Conservation (phyloP, 306 rosid species). For the Rosa chinensis region DNA sequence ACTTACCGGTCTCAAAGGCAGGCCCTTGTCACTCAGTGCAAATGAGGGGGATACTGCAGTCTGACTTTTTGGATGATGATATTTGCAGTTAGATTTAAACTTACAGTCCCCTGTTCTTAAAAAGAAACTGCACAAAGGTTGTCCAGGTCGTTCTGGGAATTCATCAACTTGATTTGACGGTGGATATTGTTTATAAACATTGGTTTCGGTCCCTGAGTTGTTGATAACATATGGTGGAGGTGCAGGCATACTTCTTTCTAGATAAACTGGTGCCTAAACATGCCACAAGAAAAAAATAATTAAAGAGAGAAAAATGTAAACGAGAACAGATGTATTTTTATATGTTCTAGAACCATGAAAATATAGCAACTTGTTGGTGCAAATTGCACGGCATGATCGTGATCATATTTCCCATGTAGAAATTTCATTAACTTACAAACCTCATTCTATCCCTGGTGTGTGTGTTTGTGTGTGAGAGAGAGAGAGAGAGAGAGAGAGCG, state of each 20-base stretch:
- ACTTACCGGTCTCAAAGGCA: constrained; percentile 95
- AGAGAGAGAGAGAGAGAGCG: neutral
- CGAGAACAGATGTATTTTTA: neutral
- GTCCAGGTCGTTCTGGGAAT: constrained; percentile 90
- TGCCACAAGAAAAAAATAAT: constrained; percentile 28
- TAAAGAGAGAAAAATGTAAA: neutral
- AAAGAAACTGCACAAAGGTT: constrained; percentile 85
- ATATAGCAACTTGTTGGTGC: neutral
- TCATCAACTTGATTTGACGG: constrained; percentile 52
- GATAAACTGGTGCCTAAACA: constrained; percentile 68
- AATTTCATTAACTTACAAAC: neutral
- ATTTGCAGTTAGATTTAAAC: constrained; percentile 78
- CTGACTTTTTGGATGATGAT: constrained; percentile 84
- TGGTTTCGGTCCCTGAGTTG: constrained; percentile 53
- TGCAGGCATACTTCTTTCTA: constrained; percentile 66
- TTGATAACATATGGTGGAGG: constrained; percentile 55
- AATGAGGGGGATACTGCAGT: constrained; percentile 42
- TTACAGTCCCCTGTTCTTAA: constrained; percentile 90
- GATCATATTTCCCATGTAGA: neutral
- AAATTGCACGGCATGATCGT: neutral
- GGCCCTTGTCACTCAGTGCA: constrained; percentile 79
- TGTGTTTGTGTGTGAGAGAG: neutral
- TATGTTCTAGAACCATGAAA: neutral
- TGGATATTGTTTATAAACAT: constrained; percentile 50
- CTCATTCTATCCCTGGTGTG: neutral